These are phyloP conservation scores for Neoarthrinium moseri DNA, from an alignment of 2,329 filamentous ascomycete genomes.

Conservation along the genomic window DNA sequence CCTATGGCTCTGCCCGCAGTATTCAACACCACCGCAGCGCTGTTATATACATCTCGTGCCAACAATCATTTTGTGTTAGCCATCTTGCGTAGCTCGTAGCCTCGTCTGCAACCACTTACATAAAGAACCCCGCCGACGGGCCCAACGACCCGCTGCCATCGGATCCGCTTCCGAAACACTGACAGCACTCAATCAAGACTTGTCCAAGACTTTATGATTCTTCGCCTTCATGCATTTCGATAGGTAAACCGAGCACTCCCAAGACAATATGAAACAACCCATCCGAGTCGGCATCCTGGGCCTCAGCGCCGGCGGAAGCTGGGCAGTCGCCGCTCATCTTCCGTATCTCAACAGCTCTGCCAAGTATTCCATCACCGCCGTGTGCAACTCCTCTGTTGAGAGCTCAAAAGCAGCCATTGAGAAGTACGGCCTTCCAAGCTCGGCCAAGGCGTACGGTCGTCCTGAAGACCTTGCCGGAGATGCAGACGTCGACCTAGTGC, in stretches of 20 bases:
- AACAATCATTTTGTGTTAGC: too few relatives aligned
- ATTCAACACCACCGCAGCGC: too few relatives aligned
- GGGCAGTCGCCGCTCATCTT: not conserved
- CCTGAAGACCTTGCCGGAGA: conserved; percentile 1
- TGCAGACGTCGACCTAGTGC: not conserved
- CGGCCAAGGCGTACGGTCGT: not conserved
- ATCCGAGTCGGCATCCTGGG: conserved; percentile 7
- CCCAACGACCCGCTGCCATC: too few relatives aligned
- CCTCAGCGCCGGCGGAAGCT: not conserved
- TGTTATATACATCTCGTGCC: too few relatives aligned
- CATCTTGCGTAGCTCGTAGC: too few relatives aligned
- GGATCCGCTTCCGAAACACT: too few relatives aligned
- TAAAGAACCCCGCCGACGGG: too few relatives aligned
- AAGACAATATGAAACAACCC: not conserved
- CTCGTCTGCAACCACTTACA: too few relatives aligned
- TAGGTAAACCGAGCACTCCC: not conserved
- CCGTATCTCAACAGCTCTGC: not conserved
- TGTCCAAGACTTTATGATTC: too few relatives aligned
- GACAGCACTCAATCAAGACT: too few relatives aligned
- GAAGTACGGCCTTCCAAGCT: not conserved
- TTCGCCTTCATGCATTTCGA: too few relatives aligned
- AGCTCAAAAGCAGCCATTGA: conserved; percentile 2
- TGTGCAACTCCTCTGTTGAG: conserved; percentile 4
- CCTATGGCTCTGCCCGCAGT: too few relatives aligned
- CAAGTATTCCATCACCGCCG: conserved; percentile 3